These are phyloP conservation scores for Bipolaris oryzae DNA, from an alignment of 2,329 filamentous ascomycete species.

Conservation along the genomic window DNA sequence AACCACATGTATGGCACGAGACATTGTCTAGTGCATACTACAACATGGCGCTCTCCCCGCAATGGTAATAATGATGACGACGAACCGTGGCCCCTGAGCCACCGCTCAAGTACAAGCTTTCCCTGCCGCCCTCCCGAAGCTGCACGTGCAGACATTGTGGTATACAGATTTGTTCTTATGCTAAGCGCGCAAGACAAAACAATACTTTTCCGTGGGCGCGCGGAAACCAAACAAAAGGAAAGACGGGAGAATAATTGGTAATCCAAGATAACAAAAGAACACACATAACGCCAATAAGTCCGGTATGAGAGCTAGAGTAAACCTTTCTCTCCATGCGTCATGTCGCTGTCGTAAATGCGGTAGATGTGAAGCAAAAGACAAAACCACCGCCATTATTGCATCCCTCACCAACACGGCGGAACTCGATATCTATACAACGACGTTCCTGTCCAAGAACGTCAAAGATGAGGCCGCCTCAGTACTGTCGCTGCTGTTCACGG, in stretches of 20 bases:
- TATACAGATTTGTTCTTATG: slow-evolving; percentile 11
- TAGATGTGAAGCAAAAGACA: slow-evolving; percentile 41
- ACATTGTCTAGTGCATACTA: neutral
- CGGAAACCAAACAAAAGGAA: slow-evolving; percentile 8
- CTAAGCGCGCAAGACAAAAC: slow-evolving; percentile 8
- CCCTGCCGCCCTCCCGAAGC: slow-evolving; percentile 9
- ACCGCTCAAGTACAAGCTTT: neutral
- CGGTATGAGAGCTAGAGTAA: slow-evolving; percentile 24
- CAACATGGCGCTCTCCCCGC: slow-evolving; percentile 6
- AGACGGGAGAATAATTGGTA: slow-evolving; percentile 27
- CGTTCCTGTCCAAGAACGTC: slow-evolving; percentile 14
- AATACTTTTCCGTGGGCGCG: slow-evolving; percentile 9
- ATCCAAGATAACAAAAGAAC: slow-evolving; percentile 38
- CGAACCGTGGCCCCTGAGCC: slow-evolving; percentile 5
- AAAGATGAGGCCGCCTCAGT: slow-evolving; percentile 18
- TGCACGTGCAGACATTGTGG: slow-evolving; percentile 10
- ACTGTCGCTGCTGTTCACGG: slow-evolving; percentile 32
- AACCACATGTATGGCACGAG: slow-evolving; percentile 11
- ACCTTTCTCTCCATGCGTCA: slow-evolving; percentile 42
- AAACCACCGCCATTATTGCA: slow-evolving; percentile 12
- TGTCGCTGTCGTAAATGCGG: slow-evolving; percentile 49
- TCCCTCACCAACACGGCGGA: slow-evolving; percentile 12
- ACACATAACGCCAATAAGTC: slow-evolving; percentile 40
- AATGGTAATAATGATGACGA: neutral
- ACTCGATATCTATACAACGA: slow-evolving; percentile 19